phyloP scores from a whole-genome alignment of 2,329 filamentous ascomycete species.

The Talaromyces sp. region DNA sequence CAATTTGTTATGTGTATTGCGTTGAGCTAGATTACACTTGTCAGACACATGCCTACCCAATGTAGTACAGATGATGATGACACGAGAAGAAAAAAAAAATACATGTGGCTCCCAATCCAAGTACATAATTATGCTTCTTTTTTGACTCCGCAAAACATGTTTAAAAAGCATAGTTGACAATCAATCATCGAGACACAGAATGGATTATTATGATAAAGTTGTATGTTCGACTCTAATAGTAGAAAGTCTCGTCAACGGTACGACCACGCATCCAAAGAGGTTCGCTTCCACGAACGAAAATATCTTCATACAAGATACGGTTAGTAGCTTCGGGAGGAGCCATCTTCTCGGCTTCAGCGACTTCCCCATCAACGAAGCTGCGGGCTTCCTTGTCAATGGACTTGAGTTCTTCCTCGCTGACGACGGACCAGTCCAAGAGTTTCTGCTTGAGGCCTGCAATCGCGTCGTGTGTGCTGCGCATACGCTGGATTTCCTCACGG shows the following conservation, averaged over 20 bases:
- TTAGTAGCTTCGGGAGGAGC: conserved; percentile 67
- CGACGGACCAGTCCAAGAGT: conserved; percentile 91
- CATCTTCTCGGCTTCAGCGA: conserved; percentile 87
- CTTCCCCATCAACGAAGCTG: conserved; percentile 78
- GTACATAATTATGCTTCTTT: conserved; percentile 7
- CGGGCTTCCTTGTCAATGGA: conserved; percentile 89
- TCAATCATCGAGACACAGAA: neutral
- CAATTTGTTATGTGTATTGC: conserved; percentile 1
- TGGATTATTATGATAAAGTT: neutral
- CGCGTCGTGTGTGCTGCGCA: conserved; percentile 97
- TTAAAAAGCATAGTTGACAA: neutral
- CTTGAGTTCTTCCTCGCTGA: conserved; percentile 94
- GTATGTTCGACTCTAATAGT: conserved; percentile 47
- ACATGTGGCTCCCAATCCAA: conserved; percentile 10
- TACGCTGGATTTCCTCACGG: conserved; percentile 98
- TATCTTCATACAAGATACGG: conserved; percentile 90
- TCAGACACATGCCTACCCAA: neutral
- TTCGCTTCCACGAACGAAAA: conserved; percentile 85
- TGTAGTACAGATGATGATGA: neutral
- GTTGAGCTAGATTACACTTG: conserved; percentile 3
- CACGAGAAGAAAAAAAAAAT: neutral
- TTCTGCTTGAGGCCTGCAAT: conserved; percentile 98
- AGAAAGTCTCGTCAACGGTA: conserved; percentile 88
- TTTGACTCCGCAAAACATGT: neutral
- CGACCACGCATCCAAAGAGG: conserved; percentile 82